phyloP scores from a whole-genome alignment of 2,329 filamentous ascomycete genomes.

The Raffaelea deltoideospora region DNA sequence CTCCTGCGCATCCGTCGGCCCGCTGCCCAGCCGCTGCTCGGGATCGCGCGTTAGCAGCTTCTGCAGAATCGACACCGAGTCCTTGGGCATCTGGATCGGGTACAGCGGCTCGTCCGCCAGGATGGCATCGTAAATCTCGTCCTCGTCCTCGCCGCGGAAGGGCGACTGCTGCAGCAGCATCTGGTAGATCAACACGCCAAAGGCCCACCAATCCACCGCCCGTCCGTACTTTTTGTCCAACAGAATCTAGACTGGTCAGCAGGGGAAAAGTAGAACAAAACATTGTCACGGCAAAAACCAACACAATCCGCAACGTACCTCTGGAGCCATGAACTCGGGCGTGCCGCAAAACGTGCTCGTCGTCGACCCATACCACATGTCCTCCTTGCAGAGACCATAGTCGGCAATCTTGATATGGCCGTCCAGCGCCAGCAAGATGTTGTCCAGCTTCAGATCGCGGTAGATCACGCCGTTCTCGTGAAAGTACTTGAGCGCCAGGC shows the following conservation, averaged over 20 bases:
- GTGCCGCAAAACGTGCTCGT: constrained; percentile 98
- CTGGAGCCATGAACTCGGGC: constrained; percentile 98
- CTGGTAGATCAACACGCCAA: constrained; percentile 96
- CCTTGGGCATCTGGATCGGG: constrained; percentile 95
- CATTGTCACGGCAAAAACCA: not conserved
- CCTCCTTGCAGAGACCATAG: constrained; percentile 97
- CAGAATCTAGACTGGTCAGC: constrained; percentile 49
- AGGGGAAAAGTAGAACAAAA: not conserved
- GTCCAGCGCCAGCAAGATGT: constrained; percentile 87
- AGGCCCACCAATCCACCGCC: constrained; percentile 98
- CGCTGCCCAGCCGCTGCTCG: constrained; percentile 80
- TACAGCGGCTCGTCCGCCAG: constrained; percentile 94
- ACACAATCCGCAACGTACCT: constrained; percentile 46
- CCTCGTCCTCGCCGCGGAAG: constrained; percentile 96
- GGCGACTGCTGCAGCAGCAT: constrained; percentile 98
- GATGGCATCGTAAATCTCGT: constrained; percentile 98
- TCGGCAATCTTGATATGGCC: constrained; percentile 98
- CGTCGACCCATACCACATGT: constrained; percentile 98
- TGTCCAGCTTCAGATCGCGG: constrained; percentile 82
- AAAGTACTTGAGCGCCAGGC: constrained; percentile 95
- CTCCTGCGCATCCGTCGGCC: constrained; percentile 93
- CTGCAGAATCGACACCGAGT: constrained; percentile 93
- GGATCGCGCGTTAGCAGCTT: constrained; percentile 94
- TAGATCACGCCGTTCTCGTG: constrained; percentile 99
- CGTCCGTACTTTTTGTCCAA: constrained; percentile 97